A percentile compares a stretch with the other conserved stretches of the same genome.
phyloP scores from a whole-genome alignment of 2,329 filamentous ascomycete species.

The Colletotrichum magnum region DNA sequence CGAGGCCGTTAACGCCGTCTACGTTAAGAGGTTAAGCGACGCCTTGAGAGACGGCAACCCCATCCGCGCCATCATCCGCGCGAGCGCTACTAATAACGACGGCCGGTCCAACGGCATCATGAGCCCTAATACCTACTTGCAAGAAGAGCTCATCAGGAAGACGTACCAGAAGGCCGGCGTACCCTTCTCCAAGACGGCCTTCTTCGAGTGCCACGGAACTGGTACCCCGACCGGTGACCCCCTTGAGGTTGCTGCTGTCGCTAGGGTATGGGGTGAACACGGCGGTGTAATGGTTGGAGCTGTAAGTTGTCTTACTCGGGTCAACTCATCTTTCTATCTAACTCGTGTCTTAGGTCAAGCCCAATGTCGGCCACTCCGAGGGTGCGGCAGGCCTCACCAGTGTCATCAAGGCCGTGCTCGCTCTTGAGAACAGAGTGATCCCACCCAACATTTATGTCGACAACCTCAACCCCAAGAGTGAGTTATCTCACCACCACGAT shows the following conservation, averaged over 20 bases:
- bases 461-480: conserved; percentile 38
- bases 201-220: conserved; percentile 55
- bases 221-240: conserved; percentile 57
- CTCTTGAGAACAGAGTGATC: conserved; percentile 38
- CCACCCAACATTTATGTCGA: conserved; percentile 41
- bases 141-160: conserved; percentile 47
- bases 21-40: conserved; percentile 57
- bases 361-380: conserved; percentile 56
- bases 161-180: conserved; percentile 46
- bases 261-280: conserved; percentile 39
- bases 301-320: conserved; percentile 40
- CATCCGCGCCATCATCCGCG: conserved; percentile 49
- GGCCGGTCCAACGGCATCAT: conserved; percentile 55
- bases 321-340: accelerated
- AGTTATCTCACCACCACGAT: not conserved
- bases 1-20: conserved; percentile 56
- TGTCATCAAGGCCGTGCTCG: conserved; percentile 52
- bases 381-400: conserved; percentile 49
- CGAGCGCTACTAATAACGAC: conserved; percentile 51
- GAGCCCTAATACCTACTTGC: conserved; percentile 50
- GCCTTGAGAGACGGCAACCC: conserved; percentile 57
- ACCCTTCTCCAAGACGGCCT: conserved; percentile 40
- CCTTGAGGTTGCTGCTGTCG: conserved; percentile 52
- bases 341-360: conserved; percentile 47
- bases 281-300: conserved; percentile 46